Evolutionary conservation across 2,329 filamentous ascomycete species (phyloP).

Genomic region (Zalaria obscura): DNA sequence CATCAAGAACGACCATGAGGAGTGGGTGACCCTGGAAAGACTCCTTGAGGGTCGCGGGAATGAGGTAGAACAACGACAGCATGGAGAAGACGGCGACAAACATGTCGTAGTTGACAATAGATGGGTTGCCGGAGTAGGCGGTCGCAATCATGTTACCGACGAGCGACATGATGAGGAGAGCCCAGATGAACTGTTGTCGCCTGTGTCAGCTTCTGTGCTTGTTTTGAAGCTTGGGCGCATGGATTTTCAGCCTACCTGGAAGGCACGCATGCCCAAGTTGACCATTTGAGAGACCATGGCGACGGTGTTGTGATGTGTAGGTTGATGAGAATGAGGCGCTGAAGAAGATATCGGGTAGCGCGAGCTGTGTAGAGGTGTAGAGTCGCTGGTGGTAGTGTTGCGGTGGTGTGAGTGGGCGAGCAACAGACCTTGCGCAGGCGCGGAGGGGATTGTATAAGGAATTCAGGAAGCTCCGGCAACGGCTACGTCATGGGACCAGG

Average conservation of each 20-base stretch:
- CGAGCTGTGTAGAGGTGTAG: background rate
- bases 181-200: slow-evolving; percentile 39
- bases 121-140: slow-evolving; percentile 37
- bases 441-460: too few species aligned
- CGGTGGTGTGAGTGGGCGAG: background rate
- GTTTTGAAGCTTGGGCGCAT: too few species aligned
- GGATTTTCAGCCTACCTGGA: slow-evolving; percentile 10
- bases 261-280: slow-evolving; percentile 13
- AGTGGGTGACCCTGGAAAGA: slow-evolving; percentile 36
- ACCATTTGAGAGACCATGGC: slow-evolving; percentile 10
- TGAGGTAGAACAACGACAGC: slow-evolving; percentile 49
- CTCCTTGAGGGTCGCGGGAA: slow-evolving; percentile 41
- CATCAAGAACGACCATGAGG: slow-evolving; percentile 42
- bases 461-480: too few species aligned
- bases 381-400: background rate
- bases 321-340: slow-evolving; percentile 1
- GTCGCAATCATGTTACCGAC: slow-evolving; percentile 48
- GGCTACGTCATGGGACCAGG: too few species aligned
- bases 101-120: slow-evolving; percentile 48
- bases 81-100: slow-evolving; percentile 55
- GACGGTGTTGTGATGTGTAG: slow-evolving; percentile 2
- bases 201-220: too few species aligned
- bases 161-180: slow-evolving; percentile 45
- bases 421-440: too few species aligned
- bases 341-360: background rate